Evolutionary conservation across 2,329 filamentous ascomycete genomes (phyloP), one percentile per base, ranked within the genome.

Genomic region (Ophiostoma australiae): DNA sequence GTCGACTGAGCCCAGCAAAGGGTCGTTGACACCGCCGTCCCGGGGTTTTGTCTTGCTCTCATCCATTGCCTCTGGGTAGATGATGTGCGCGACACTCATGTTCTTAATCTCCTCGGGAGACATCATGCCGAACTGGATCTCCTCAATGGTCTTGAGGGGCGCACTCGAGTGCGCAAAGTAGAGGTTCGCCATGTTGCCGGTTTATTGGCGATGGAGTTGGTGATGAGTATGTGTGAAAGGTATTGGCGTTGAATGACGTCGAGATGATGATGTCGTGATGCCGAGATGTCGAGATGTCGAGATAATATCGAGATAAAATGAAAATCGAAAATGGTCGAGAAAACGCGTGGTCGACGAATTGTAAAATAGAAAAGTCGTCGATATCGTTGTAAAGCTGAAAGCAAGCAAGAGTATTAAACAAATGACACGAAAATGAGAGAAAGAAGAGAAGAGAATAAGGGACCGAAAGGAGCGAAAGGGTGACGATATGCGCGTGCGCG

Each of bases 31-130:
- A 78, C 95, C 95, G 79, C 91, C 90, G 73, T 95, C 91, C 76
- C 95, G 93, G 74, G 95, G 95, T 80, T 92, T 92, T 76, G 92
- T 90, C 78, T 94, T 91, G 80, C 91, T 91, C 81, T 99, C 95
- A 79, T 99, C 95, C 95, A 99, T 97, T 37, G 95, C 98, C 84
- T 99, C 95, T n/a, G 95, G 94, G 79, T 97, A 98, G 80, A 95
- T 87, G 80, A 99, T 94, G 80, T 97, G 92, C 76, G 90, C 91
- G 74, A 98, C 94, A 82, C 94, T 97, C 93, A 98, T 96, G 78
- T 91, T 94, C 85, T 99, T 98, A 82, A 98, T 97, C 84, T 99
- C 96, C 80, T 99, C 95, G 35, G 95, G 95, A 48, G 95, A 97
- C 81, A 99, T 88, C 79, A 99, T 88, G 79, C 95, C 95, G 80